Base-by-base conservation (phyloP, 495 filamentous ascomycete species). In the Xylaria castorea region DNA sequence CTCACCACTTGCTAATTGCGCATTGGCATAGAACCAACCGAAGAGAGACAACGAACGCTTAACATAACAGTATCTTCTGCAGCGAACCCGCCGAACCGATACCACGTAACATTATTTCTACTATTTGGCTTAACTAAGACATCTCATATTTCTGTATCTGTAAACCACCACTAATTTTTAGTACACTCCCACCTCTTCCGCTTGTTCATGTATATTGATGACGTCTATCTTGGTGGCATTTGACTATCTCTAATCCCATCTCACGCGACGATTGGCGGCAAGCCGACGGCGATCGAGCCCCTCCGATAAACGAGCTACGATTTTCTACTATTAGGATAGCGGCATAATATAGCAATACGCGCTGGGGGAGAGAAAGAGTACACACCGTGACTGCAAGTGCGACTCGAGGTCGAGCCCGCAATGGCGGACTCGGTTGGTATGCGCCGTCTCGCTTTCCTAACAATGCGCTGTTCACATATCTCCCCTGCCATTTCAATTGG, bases 391-490 rank as follows among this genome's bases (percentile, higher is more conserved):
- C 32, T 34, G 44, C 57, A 20, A 12, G 61, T 60, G 44, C 68
- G 36, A 60, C n/a, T 63, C 44, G 55, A 30, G 46, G 27, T 64
- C 70, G 70, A 53, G 65, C 61, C 67, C 76, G 70, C 66, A 22
- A 87, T 87, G 85, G 84, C 85, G 66, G 85, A 87, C 75, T 87
- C 85, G 55, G 85, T 87, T 70, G 85, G 85, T 86, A 79, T 73
- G 83, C 80, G 32, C 71, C 30, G 68, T 27, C 46, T 40, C 42
- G 51, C 48, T 36, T 66, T 62, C 27, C 27, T 46, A 5, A 32
- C 50, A 16, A 51, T 42, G 34, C 16, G 32, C 46, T 53, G 14
- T 5, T 58, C 40, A 1, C 22, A n/a, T 38, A 63, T 38, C 65
- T 63, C 51, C 68, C 38, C 61, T 76, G 34, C 73, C n/a, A 69